Percentiles rank a stretch among this genome's conserved stretches.
These are phyloP conservation scores for Boletus barrowsii DNA, from an alignment of 768 basidiomycete genomes.

Conservation along the genomic window DNA sequence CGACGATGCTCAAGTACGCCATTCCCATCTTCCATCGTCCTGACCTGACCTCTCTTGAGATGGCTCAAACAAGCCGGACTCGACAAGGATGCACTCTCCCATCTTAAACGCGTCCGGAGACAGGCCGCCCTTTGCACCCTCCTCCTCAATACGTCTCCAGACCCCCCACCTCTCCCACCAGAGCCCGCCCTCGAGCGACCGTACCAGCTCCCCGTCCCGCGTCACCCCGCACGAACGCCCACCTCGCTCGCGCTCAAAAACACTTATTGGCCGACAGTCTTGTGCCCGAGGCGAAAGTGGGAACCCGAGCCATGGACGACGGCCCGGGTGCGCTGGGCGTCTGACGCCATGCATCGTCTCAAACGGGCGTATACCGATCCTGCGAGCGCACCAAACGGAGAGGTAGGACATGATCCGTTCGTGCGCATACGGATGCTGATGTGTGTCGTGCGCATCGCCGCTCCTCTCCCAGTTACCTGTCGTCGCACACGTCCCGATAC, in stretches of 20 bases:
- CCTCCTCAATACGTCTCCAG: constrained; percentile 45
- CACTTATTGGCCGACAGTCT: constrained; percentile 83
- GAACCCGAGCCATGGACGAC: constrained; percentile 66
- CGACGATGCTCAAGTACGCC: constrained; percentile 59
- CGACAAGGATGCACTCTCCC: constrained; percentile 60
- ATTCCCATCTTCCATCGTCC: background rate
- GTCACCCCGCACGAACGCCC: constrained; percentile 61
- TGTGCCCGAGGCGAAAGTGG: constrained; percentile 64
- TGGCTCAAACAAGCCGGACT: constrained; percentile 66
- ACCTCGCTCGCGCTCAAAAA: constrained; percentile 65
- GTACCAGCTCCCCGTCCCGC: constrained; percentile 61
- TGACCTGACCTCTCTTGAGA: constrained; percentile 34
- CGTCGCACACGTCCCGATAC: constrained; percentile 63
- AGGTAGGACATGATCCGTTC: constrained; percentile 42
- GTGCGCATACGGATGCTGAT: background rate
- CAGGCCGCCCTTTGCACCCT: constrained; percentile 45
- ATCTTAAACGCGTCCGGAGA: constrained; percentile 77
- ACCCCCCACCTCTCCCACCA: constrained; percentile 49
- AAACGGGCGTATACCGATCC: constrained; percentile 45
- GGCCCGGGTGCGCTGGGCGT: constrained; percentile 71
- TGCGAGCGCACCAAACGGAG: constrained; percentile 39
- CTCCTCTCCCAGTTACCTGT: constrained; percentile 58
- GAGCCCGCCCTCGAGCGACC: constrained; percentile 48
- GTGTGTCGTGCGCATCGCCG: background rate
- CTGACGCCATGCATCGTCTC: constrained; percentile 57